phyloP scores from a whole-genome alignment of 129 eudicot genomes.

The Logfia minima region DNA sequence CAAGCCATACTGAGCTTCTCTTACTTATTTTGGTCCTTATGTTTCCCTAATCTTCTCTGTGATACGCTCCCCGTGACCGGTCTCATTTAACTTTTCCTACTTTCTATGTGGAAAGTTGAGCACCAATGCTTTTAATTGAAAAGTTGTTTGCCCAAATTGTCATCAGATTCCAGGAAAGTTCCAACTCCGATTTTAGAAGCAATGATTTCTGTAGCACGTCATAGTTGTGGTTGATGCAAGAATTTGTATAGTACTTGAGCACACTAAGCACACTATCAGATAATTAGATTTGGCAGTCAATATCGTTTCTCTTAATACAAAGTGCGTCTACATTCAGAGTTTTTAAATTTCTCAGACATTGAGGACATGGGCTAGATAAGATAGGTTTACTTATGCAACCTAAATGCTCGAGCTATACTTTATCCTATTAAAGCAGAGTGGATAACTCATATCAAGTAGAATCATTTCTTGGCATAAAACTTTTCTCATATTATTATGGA shows the following conservation, averaged over 20 bases:
- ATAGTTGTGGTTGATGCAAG: not conserved
- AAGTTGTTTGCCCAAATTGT: no score
- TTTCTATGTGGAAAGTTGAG: no score
- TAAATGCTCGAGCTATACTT: not conserved
- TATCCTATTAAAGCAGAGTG: not conserved
- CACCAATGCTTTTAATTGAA: no score
- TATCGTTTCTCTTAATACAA: not conserved
- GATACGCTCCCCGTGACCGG: no score
- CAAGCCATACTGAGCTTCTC: slow-evolving; percentile 8
- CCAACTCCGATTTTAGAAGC: no score
- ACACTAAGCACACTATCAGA: not conserved
- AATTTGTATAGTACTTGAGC: not conserved
- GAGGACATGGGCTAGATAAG: not conserved
- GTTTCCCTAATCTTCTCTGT: no score
- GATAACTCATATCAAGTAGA: not conserved
- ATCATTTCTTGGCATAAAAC: not conserved
- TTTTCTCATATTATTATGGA: not conserved
- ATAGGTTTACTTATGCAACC: not conserved
- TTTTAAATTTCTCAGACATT: not conserved
- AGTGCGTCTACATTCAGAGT: not conserved
- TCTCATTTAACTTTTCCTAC: no score
- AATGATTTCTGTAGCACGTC: no score
- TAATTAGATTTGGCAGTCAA: not conserved
- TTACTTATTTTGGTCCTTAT: not conserved
- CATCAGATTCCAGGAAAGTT: no score